Conservation (phyloP, 2,329 filamentous ascomycete species). For the Colletotrichum magnum region DNA sequence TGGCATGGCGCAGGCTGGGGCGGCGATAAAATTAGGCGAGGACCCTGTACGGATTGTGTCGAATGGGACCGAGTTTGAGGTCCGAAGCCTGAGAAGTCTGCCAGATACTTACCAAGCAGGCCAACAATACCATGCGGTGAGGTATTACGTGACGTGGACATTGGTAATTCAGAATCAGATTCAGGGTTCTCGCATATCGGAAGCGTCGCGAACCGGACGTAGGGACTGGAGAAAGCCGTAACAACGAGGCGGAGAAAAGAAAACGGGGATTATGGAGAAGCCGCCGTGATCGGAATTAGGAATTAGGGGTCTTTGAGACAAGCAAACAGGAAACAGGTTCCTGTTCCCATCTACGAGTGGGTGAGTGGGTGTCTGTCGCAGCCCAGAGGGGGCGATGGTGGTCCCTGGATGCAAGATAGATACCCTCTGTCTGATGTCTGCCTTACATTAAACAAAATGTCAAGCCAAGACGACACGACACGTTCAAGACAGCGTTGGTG, state of each 20-base stretch:
- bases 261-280: conserved; percentile 18
- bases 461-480: conserved; percentile 7
- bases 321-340: too few species aligned
- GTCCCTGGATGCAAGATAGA: conserved; percentile 21
- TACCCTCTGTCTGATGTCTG: not conserved
- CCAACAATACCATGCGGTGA: conserved; percentile 1
- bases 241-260: conserved; percentile 23
- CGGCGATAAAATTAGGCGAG: conserved; percentile 24
- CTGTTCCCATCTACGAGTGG: too few species aligned
- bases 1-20: conserved; percentile 12
- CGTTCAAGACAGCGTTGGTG: conserved; percentile 15
- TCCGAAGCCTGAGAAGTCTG: not conserved
- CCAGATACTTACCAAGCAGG: too few species aligned
- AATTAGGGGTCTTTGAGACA: conserved; percentile 23
- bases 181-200: not conserved
- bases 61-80: not conserved
- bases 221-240: conserved; percentile 8
- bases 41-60: conserved; percentile 23
- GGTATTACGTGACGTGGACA: too few species aligned
- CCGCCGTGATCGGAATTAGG: conserved; percentile 18
- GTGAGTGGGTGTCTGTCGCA: not conserved
- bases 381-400: not conserved
- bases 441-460: conserved; percentile 11
- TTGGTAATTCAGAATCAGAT: not conserved
- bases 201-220: conserved; percentile 14